Evolutionary conservation across 805 yeast genomes (phyloP), one percentile per base, ranked within the genome.

Genomic region (Schizosaccharomyces osmophilus): DNA sequence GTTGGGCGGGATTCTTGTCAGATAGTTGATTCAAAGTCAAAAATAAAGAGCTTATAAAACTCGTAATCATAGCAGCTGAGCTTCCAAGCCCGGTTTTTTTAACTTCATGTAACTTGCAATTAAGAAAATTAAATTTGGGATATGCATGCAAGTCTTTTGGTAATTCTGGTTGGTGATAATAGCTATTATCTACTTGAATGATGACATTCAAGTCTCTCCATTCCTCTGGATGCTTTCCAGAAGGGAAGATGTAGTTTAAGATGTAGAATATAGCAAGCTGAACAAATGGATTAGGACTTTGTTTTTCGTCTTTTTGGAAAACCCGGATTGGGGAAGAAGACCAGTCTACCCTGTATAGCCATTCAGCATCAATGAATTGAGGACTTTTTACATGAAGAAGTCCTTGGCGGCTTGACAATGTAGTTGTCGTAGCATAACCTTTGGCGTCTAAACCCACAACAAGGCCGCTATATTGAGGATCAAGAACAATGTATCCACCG

Each of bases 41-140:
- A 6, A 82, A 69, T 58, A 93, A 68, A 0, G 89, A 84, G 0
- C 95, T 78, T 0, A 86, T 80, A 2, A 89, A 75, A 1, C 85
- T 89, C 0, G 94, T 79, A 2, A 87, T 95, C 63, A 93, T 75
- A 0, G 96, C 95, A 0, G 98, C 98, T 41, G 96, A 87, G 13
- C 96, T 87, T 0, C 98, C 98, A 59, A 93, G 75, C 0, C 98
- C 98, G 0, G 98, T 93, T 69, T 93, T 93, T 1, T 95, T 82
- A 5, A 88, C 95, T 43, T 84, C 74, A 0, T 79, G 75, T 62
- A 93, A 87, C 17, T 80, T 75, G 29, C 69, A 63, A 0, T 70
- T 62, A 69, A 90, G 96, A 69, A 74, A 82, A 55, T 78, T 72
- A 68, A 89, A 89, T 19, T 68, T 64, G 55, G 29, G 62, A 0